Conservation (phyloP, 2,329 filamentous ascomycete species). For the Fusarium sp. region DNA sequence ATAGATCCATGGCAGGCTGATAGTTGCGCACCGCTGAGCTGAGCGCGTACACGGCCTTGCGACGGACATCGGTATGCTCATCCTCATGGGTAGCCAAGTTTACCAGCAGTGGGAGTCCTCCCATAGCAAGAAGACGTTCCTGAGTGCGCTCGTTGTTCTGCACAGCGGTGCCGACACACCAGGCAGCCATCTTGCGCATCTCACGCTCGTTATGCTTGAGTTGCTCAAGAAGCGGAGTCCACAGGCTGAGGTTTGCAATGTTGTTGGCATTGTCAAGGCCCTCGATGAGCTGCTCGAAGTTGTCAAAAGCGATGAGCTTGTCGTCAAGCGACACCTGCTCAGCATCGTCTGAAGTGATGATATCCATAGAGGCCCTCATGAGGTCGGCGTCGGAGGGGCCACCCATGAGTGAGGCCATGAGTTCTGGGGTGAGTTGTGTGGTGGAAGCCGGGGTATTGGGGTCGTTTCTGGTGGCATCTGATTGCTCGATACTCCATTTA, state of each 20-base stretch:
- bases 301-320: conserved; percentile 89
- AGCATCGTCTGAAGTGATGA: conserved; percentile 73
- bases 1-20: conserved; percentile 81
- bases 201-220: conserved; percentile 77
- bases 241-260: conserved; percentile 81
- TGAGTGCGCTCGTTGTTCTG: conserved; percentile 94
- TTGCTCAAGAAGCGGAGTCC: conserved; percentile 81
- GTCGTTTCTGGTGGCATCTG: conserved; percentile 51
- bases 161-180: conserved; percentile 93
- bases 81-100: conserved; percentile 72
- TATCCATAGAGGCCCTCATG: conserved; percentile 87
- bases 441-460: conserved; percentile 51
- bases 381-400: conserved; percentile 91
- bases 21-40: conserved; percentile 90
- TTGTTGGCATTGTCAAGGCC: conserved; percentile 98
- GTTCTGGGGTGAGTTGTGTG: conserved; percentile 73
- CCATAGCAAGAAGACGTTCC: conserved; percentile 73
- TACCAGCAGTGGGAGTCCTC: conserved; percentile 79
- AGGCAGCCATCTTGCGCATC: conserved; percentile 87
- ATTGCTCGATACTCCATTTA: conserved; percentile 77
- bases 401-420: conserved; percentile 82
- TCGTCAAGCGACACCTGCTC: conserved; percentile 75
- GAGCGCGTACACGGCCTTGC: conserved; percentile 91
- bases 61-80: conserved; percentile 73
- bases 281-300: conserved; percentile 93